These are phyloP conservation scores for Blepharisma japonicum DNA, from an alignment of 73 alveolate species.

Conservation along the genomic window DNA sequence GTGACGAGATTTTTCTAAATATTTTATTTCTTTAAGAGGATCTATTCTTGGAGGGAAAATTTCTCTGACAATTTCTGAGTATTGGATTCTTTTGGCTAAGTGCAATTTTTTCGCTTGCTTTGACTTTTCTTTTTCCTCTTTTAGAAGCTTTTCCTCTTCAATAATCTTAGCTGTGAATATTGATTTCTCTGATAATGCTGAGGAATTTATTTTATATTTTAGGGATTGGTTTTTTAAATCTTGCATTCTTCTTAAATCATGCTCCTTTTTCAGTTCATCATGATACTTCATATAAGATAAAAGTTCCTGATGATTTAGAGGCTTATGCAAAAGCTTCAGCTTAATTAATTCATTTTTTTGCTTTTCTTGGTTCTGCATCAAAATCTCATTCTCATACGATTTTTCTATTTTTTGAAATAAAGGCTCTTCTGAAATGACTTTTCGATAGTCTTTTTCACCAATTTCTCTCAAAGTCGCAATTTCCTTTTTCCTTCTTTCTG, in stretches of 20 bases:
- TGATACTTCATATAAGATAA: slow-evolving; percentile 36
- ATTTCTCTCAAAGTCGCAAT: neutral
- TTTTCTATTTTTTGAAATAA: slow-evolving; percentile 28
- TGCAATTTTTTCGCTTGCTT: neutral
- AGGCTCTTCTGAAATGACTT: slow-evolving; percentile 24
- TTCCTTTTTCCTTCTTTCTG: slow-evolving; percentile 5
- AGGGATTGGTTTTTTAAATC: slow-evolving; percentile 1
- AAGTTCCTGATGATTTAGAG: slow-evolving; percentile 27
- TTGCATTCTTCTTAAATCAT: slow-evolving; percentile 21
- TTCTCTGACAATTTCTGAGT: neutral
- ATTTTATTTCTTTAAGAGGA: neutral
- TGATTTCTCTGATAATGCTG: neutral
- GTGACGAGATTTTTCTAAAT: no score
- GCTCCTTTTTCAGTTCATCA: slow-evolving; percentile 31
- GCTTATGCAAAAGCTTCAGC: slow-evolving; percentile 31
- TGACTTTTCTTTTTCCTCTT: slow-evolving; percentile 15
- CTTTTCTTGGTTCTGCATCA: slow-evolving; percentile 39
- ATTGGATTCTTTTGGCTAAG: neutral
- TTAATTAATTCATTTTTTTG: slow-evolving; percentile 36
- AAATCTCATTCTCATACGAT: slow-evolving; percentile 31
- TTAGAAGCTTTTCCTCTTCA: slow-evolving; percentile 14
- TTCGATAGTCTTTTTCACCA: slow-evolving; percentile 19
- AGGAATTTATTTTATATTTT: neutral
- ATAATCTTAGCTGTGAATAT: neutral
- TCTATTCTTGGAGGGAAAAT: neutral